Conservation (phyloP, 1,284 basidiomycete species). For the Cronartium ribicola region DNA sequence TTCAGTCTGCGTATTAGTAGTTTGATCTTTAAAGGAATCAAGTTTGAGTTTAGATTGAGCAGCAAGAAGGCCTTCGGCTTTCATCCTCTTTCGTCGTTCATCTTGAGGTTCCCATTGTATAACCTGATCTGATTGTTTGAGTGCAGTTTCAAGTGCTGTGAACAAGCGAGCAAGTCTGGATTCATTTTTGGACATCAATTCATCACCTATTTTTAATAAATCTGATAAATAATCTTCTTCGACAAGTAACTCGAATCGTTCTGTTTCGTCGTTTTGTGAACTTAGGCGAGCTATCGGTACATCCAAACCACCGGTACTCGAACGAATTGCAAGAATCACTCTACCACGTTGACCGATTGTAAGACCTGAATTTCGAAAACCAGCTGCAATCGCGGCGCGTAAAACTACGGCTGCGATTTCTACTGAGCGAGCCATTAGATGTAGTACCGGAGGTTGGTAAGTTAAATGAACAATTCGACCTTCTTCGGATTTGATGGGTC, state of each 20-base stretch:
- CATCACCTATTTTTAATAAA: slow-evolving; percentile 9
- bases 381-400: slow-evolving; percentile 11
- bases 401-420: slow-evolving; percentile 5
- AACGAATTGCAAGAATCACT: slow-evolving; percentile 21
- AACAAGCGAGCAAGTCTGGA: slow-evolving; percentile 9
- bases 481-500: not conserved
- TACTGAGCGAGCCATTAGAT: slow-evolving; percentile 21
- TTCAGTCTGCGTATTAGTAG: not conserved
- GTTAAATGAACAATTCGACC: slow-evolving; percentile 19
- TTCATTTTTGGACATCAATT: slow-evolving; percentile 20
- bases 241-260: slow-evolving; percentile 12
- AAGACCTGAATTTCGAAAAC: slow-evolving; percentile 34
- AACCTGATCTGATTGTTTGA: not conserved
- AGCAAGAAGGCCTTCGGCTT: slow-evolving; percentile 21
- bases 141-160: not conserved
- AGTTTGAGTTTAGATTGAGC: not conserved
- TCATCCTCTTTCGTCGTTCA: slow-evolving; percentile 14
- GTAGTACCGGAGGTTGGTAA: slow-evolving; percentile 32
- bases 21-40: too few species aligned
- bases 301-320: slow-evolving; percentile 33
- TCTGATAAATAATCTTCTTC: slow-evolving; percentile 9
- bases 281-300: slow-evolving; percentile 26
- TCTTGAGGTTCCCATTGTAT: slow-evolving; percentile 14
- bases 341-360: slow-evolving; percentile 21
- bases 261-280: not conserved